Conservation (phyloP, 768 basidiomycete species). For the Trametes gibbosa region DNA sequence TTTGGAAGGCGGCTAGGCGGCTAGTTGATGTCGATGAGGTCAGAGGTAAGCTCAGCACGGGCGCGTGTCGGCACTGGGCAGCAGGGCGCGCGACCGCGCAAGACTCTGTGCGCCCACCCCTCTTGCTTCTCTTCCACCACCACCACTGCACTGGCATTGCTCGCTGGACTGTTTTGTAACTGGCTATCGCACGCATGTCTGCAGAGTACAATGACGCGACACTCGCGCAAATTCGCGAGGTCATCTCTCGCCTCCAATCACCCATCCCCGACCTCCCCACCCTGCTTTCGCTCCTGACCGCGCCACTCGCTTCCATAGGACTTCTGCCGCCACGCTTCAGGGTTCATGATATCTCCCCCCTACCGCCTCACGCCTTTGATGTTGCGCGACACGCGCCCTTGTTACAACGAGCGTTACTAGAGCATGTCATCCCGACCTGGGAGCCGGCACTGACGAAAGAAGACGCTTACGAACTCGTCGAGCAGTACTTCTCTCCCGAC, state of each 20-base stretch:
- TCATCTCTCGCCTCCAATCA: constrained; percentile 28
- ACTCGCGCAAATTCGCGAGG: constrained; percentile 26
- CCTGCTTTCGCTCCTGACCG: constrained; percentile 53
- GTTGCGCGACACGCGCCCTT: constrained; percentile 41
- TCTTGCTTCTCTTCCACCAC: neutral
- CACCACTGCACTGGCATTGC: neutral
- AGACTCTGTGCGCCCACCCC: neutral
- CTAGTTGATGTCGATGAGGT: constrained; percentile 9
- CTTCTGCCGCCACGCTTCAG: constrained; percentile 60
- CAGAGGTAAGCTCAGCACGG: constrained; percentile 1
- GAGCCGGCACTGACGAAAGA: constrained; percentile 50
- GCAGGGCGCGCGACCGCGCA: neutral
- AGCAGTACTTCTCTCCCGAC: constrained; percentile 77
- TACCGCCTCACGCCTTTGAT: constrained; percentile 33
- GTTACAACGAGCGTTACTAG: constrained; percentile 66
- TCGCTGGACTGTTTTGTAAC: neutral
- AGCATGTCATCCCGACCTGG: constrained; percentile 71
- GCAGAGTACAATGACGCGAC: constrained; percentile 20
- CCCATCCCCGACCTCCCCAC: constrained; percentile 45
- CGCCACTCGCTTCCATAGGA: constrained; percentile 54
- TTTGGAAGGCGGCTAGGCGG: no score
- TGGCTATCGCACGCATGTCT: constrained; percentile 15
- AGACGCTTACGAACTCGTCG: constrained; percentile 42
- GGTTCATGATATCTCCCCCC: constrained; percentile 40
- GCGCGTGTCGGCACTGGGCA: neutral